These are phyloP conservation scores for Abrus pulchellus DNA, from an alignment of 306 rosid genomes.

Conservation along the genomic window DNA sequence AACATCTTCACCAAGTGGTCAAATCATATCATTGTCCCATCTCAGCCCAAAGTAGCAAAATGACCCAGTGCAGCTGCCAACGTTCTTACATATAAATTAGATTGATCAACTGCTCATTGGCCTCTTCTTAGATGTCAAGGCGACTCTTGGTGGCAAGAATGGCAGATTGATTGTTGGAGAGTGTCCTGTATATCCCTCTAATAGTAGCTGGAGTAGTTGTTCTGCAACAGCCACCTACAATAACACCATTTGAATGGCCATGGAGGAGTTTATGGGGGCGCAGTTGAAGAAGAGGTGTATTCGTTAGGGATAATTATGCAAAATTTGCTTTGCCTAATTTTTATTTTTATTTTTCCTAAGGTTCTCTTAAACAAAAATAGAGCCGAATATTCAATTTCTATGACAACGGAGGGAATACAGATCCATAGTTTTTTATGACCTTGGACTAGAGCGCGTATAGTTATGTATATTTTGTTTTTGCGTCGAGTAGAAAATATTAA, in stretches of 20 bases:
- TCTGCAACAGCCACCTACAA: slow-evolving; percentile 71
- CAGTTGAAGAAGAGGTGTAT: no score
- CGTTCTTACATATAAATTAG: slow-evolving; percentile 39
- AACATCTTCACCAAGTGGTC: slow-evolving; percentile 9
- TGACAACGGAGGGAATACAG: no score
- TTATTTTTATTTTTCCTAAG: no score
- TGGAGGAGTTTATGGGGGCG: no score
- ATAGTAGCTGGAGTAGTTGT: slow-evolving; percentile 68
- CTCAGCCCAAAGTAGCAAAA: slow-evolving; percentile 37
- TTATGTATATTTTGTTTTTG: no score
- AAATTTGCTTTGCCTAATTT: no score
- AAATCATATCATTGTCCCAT: slow-evolving; percentile 32
- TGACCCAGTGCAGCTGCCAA: slow-evolving; percentile 38
- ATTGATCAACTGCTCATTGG: slow-evolving; percentile 2
- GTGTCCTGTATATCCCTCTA: slow-evolving; percentile 60
- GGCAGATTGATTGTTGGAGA: slow-evolving; percentile 47
- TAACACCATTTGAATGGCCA: slow-evolving; percentile 56
- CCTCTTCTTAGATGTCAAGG: slow-evolving; percentile 35
- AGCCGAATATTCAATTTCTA: no score
- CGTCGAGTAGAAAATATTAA: no score
- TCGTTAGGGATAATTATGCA: no score
- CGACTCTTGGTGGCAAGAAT: slow-evolving; percentile 37
- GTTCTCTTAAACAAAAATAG: no score
- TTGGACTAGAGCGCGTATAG: no score
- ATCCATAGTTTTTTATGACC: no score